Percentiles rank a stretch among this genome's conserved stretches.
Conservation (phyloP, 2,329 filamentous ascomycete species). For the Fusarium armeniacum region DNA sequence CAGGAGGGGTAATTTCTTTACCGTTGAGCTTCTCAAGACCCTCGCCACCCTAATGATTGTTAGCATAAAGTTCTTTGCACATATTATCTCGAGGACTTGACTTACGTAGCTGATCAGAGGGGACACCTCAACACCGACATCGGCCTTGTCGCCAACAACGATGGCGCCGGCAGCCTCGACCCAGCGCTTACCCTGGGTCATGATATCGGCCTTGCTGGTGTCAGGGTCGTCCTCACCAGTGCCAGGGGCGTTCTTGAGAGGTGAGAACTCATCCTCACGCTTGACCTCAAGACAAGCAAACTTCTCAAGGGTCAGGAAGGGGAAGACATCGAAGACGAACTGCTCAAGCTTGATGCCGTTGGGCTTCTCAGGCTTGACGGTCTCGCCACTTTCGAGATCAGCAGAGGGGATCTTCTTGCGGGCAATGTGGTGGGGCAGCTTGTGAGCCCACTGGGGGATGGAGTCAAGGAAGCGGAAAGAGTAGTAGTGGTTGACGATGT, state of each 20-base stretch:
- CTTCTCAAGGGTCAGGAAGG: conserved; percentile 84
- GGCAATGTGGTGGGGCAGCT: conserved; percentile 94
- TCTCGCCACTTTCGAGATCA: conserved; percentile 81
- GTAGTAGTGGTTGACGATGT: conserved; percentile 99
- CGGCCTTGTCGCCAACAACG: conserved; percentile 75
- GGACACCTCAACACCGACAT: conserved; percentile 86
- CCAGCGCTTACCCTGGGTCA: conserved; percentile 91
- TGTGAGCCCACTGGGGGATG: conserved; percentile 87
- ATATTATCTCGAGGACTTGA: conserved; percentile 48
- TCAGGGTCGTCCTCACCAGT: conserved; percentile 94
- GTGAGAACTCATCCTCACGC: conserved; percentile 98
- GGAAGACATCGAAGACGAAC: conserved; percentile 99
- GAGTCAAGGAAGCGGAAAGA: conserved; percentile 92
- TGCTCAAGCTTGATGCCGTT: conserved; percentile 99
- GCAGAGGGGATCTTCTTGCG: conserved; percentile 97
- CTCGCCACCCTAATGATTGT: conserved; percentile 67
- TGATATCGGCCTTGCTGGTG: conserved; percentile 91
- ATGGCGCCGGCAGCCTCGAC: conserved; percentile 81
- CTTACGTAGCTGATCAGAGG: conserved; percentile 96
- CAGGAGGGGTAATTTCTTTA: conserved; percentile 66
- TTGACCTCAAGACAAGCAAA: conserved; percentile 97
- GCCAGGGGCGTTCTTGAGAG: conserved; percentile 89
- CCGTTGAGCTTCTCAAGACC: conserved; percentile 70
- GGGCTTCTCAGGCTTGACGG: conserved; percentile 90
- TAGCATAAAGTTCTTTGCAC: conserved; percentile 12